These are phyloP conservation scores for Bipolaris bicolor DNA, from an alignment of 2,329 filamentous ascomycete genomes.

Conservation along the genomic window DNA sequence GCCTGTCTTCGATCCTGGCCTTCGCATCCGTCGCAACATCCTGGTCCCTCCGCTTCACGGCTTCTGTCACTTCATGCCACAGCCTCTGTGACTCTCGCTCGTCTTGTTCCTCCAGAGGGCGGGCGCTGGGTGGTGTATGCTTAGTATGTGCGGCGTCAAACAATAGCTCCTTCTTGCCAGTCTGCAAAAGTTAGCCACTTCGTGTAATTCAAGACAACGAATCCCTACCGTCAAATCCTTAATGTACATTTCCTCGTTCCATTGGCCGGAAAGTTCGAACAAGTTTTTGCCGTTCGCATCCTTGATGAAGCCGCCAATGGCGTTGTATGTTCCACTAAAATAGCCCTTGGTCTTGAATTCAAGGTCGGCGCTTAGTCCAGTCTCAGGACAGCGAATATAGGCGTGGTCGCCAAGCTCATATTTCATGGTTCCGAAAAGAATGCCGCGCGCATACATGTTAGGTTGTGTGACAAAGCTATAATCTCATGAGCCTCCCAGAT, in stretches of 20 bases:
- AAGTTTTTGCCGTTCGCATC: constrained; percentile 83
- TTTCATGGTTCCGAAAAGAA: constrained; percentile 99
- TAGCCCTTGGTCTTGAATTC: constrained; percentile 99
- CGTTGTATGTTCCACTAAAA: constrained; percentile 95
- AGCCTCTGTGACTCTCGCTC: constrained; percentile 88
- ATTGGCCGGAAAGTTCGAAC: constrained; percentile 88
- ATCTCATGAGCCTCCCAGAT: constrained; percentile 16
- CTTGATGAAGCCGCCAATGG: constrained; percentile 89
- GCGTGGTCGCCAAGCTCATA: constrained; percentile 98
- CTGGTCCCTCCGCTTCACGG: constrained; percentile 85
- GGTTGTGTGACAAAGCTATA: constrained; percentile 90
- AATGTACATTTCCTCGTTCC: constrained; percentile 94
- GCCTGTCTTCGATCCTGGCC: constrained; percentile 91
- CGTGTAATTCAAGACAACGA: neutral
- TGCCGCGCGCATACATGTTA: constrained; percentile 98
- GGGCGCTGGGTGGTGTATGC: constrained; percentile 73
- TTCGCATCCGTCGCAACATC: constrained; percentile 92
- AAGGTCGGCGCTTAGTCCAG: constrained; percentile 84
- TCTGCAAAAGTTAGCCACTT: constrained; percentile 60
- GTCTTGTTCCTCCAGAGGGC: constrained; percentile 84
- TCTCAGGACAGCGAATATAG: constrained; percentile 87
- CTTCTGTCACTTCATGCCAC: constrained; percentile 81
- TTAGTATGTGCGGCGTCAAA: constrained; percentile 85
- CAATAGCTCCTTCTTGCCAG: constrained; percentile 84
- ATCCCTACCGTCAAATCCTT: constrained; percentile 75